Evolutionary conservation across 2,329 filamentous ascomycete species (phyloP).

Genomic region (Penicillium corylophilum): DNA sequence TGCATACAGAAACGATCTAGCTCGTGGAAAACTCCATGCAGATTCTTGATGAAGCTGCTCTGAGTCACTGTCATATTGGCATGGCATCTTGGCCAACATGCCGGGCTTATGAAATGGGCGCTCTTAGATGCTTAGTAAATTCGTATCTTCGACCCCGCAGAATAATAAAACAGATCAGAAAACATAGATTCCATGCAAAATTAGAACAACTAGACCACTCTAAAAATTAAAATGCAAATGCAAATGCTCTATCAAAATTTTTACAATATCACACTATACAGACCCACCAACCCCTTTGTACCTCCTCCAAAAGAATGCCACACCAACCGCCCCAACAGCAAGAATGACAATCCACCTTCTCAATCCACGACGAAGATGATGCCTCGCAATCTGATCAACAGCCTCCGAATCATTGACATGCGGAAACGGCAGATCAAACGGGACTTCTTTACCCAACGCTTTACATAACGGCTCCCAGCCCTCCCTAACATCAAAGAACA

Average conservation of each 20-base stretch:
- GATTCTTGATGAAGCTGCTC: too few species aligned
- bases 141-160: too few species aligned
- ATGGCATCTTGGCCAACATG: too few species aligned
- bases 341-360: slow-evolving; percentile 29
- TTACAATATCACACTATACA: background rate
- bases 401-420: slow-evolving; percentile 35
- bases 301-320: slow-evolving; percentile 1
- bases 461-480: slow-evolving; percentile 50
- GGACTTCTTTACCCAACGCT: slow-evolving; percentile 42
- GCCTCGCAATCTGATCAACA: slow-evolving; percentile 16
- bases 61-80: too few species aligned
- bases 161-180: too few species aligned
- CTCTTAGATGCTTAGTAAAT: too few species aligned
- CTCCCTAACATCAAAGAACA: slow-evolving; percentile 42
- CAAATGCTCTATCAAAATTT: background rate
- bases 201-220: background rate
- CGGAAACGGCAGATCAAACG: slow-evolving; percentile 38
- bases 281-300: background rate
- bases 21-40: too few species aligned
- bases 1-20: too few species aligned
- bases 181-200: background rate
- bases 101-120: too few species aligned
- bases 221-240: background rate
- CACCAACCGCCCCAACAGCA: slow-evolving; percentile 13
- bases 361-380: slow-evolving; percentile 29